Percentiles rank a stretch among this genome's conserved stretches.
Evolutionary conservation across 768 basidiomycete genomes (phyloP).

Genomic region (Psilocybe subaeruginosa): DNA sequence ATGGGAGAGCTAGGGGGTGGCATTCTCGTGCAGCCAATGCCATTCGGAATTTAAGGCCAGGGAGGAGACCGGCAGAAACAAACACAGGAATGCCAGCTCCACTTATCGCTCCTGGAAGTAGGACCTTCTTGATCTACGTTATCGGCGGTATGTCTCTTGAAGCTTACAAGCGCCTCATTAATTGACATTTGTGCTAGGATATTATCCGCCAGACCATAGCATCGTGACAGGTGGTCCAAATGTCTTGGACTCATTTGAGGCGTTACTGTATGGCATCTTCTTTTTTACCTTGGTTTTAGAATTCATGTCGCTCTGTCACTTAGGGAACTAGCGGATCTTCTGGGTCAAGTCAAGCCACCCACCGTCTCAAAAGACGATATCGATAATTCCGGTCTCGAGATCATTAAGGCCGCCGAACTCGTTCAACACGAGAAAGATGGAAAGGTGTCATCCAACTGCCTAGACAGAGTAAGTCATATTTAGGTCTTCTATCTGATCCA

Average conservation of each 20-base stretch:
- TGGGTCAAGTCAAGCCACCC: slow-evolving; percentile 82
- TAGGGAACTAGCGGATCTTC: slow-evolving; percentile 82
- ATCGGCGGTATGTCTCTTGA: slow-evolving; percentile 63
- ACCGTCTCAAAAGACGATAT: slow-evolving; percentile 86
- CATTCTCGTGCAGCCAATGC: slow-evolving; percentile 67
- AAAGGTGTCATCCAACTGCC: slow-evolving; percentile 74
- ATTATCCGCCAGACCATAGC: slow-evolving; percentile 89
- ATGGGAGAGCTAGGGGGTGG: slow-evolving; percentile 42
- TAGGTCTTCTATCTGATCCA: background rate
- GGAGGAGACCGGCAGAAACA: slow-evolving; percentile 29
- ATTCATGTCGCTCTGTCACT: slow-evolving; percentile 21
- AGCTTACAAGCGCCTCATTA: background rate
- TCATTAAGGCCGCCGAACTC: slow-evolving; percentile 64
- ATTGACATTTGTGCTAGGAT: slow-evolving; percentile 50
- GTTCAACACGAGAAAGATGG: slow-evolving; percentile 59
- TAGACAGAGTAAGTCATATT: slow-evolving; percentile 65
- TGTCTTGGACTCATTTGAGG: slow-evolving; percentile 79
- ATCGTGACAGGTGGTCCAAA: slow-evolving; percentile 80
- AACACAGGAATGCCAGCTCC: slow-evolving; percentile 12
- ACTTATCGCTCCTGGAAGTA: slow-evolving; percentile 39
- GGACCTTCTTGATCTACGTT: slow-evolving; percentile 91
- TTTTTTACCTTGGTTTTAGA: slow-evolving; percentile 11
- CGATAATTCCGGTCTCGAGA: slow-evolving; percentile 77
- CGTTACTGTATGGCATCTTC: slow-evolving; percentile 57
- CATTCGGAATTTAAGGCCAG: slow-evolving; percentile 55